A percentile compares a stretch with the other conserved stretches of the same genome.
Conservation (phyloP, 1,139 yeast species). For the Nakaseomyces delphensis region DNA sequence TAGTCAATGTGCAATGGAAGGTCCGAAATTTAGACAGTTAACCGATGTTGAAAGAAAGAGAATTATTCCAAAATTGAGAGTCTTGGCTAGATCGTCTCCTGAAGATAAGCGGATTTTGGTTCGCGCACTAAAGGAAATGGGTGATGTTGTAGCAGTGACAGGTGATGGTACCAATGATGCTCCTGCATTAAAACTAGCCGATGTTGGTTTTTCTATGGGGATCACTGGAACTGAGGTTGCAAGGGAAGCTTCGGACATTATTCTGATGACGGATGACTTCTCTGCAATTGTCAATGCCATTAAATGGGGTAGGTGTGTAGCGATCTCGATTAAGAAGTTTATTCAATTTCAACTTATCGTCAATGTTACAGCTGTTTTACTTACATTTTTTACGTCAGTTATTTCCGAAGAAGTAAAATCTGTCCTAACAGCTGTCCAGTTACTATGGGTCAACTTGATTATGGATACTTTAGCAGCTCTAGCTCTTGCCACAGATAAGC, state of each 20-base stretch:
- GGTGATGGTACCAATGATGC: conserved; percentile 98
- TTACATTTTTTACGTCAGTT: conserved; percentile 91
- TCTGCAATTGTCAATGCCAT: conserved; percentile 95
- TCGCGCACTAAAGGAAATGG: conserved; percentile 65
- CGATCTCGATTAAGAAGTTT: conserved; percentile 87
- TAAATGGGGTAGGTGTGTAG: conserved; percentile 98
- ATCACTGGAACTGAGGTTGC: conserved; percentile 92
- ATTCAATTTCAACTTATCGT: conserved; percentile 95
- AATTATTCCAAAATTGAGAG: conserved; percentile 65
- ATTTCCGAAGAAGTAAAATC: conserved; percentile 70
- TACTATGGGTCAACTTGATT: conserved; percentile 92
- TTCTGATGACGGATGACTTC: conserved; percentile 91
- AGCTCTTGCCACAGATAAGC: conserved; percentile 96
- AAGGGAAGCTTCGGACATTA: conserved; percentile 89
- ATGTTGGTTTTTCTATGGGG: conserved; percentile 93
- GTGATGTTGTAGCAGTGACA: conserved; percentile 95
- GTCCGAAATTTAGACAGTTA: conserved; percentile 75
- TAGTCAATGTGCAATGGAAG: conserved; percentile 74
- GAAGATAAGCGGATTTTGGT: conserved; percentile 88
- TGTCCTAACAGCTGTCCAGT: conserved; percentile 92
- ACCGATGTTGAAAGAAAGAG: conserved; percentile 46
- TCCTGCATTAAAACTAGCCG: conserved; percentile 86
- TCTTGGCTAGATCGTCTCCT: conserved; percentile 89
- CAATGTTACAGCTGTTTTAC: conserved; percentile 85
- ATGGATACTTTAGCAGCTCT: conserved; percentile 98